Evolutionary conservation across 768 basidiomycete genomes (phyloP), one percentile per base, ranked within the genome.

Genomic region (Solioccasus polychromus): DNA sequence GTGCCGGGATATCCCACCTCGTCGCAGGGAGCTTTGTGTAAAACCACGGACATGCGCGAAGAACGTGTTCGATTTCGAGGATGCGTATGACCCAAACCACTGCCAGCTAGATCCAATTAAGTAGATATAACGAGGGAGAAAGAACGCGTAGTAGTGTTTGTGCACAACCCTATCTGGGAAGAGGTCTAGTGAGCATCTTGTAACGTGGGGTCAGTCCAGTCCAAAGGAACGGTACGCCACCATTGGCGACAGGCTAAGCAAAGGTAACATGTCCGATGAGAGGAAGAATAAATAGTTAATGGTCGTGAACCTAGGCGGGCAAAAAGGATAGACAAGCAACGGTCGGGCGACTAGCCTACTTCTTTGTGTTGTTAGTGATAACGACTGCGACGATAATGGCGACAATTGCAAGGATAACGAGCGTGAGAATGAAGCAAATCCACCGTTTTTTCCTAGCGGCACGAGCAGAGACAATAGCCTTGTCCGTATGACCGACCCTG

Each of bases 381-480:
- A 85, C 75, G 25, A 82, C 72, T 5, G 77, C 82, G 22, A 78
- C 70, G 24, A 89, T 71, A 41, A 87, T 73, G 35, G 77, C 83
- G 35, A 81, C 72, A 38, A 89, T 77, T 52, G 83, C 78, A 47
- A 85, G 71, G 43, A 92, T 59, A 47, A 90, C 60, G 45, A 93
- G 59, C 45, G 68, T 61, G 49, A 92, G 80, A 68, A 81, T 62
- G 76, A 95, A 95, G 71, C 94, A 97, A 64, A 95, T 94, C 92
- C 93, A 96, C 59, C 93, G 83, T 78, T 95, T 97, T 69, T 85
- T 91, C 49, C 95, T 83, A 18, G 95, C 95, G 25, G 85, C 79
- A 24, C 88, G 78, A 18, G 95, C 95, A 29, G 87, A 91, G 29
- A 69, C 73, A 42, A 97, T 88, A 7, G 94, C 95, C 59, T 88